Evolutionary conservation across 306 rosid species (phyloP).

Genomic region (Oxytropis ochrocephala): DNA sequence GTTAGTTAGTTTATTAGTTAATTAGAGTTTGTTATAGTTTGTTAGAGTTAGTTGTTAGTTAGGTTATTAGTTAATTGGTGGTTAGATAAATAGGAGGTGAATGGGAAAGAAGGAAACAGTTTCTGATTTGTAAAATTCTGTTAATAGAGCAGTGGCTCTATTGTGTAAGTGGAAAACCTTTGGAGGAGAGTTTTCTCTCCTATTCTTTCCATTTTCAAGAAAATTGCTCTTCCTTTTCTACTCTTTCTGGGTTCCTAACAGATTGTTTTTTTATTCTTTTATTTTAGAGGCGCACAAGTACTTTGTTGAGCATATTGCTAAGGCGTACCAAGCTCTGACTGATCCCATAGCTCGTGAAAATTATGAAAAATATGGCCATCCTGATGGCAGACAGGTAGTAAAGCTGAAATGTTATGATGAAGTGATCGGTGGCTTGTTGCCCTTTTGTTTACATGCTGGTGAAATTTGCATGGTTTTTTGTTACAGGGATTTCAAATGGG

Average conservation of each 20-base stretch:
- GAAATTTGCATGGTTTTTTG: constrained; percentile 22
- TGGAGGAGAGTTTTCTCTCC: too few relatives aligned
- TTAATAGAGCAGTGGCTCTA: too few relatives aligned
- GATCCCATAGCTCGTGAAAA: constrained; percentile 86
- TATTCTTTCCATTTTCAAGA: too few relatives aligned
- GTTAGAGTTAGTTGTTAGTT: too few relatives aligned
- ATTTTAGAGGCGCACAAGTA: constrained; percentile 67
- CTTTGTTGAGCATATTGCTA: constrained; percentile 85
- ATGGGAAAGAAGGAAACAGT: too few relatives aligned
- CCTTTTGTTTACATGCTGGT: constrained; percentile 15
- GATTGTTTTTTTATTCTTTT: neutral
- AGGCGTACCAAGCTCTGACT: constrained; percentile 95
- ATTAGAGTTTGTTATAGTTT: too few relatives aligned
- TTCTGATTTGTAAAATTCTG: too few relatives aligned
- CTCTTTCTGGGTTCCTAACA: neutral
- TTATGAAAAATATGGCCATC: constrained; percentile 97
- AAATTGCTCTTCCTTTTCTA: too few relatives aligned
- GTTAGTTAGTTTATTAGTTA: too few relatives aligned
- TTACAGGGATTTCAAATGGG: constrained; percentile 98
- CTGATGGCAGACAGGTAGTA: constrained; percentile 91
- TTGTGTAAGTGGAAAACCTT: too few relatives aligned
- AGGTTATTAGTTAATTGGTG: too few relatives aligned
- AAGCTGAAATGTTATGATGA: constrained; percentile 3
- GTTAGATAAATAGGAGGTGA: too few relatives aligned
- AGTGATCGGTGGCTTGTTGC: neutral